Evolutionary conservation across 805 yeast species (phyloP).

Genomic region (Brettanomyces nanus): DNA sequence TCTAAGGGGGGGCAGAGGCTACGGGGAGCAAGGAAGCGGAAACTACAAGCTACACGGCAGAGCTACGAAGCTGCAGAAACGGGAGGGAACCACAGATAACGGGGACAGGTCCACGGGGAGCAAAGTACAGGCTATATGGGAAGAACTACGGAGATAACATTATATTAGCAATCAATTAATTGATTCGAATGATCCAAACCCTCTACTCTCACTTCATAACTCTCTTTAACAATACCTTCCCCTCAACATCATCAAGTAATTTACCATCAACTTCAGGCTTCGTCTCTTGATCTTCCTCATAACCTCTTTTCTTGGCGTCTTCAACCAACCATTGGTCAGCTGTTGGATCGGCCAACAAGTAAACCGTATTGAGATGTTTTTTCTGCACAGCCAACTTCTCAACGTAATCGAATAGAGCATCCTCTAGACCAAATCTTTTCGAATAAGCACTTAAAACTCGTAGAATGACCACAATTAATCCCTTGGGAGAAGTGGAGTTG

Average conservation of each 20-base stretch:
- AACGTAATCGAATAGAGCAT: slow-evolving; percentile 46
- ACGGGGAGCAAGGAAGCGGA: too few species aligned
- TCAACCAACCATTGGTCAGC: slow-evolving; percentile 8
- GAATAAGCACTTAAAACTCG: slow-evolving; percentile 52
- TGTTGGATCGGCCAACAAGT: slow-evolving; percentile 5
- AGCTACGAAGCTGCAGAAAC: too few species aligned
- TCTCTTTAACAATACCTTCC: neutral
- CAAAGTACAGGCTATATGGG: too few species aligned
- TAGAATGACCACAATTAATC: slow-evolving; percentile 17
- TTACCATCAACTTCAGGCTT: neutral
- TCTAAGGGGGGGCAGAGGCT: too few species aligned
- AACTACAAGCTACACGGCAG: too few species aligned
- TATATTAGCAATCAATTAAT: too few species aligned
- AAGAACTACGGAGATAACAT: too few species aligned
- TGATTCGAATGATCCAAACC: too few species aligned
- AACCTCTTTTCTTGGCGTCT: slow-evolving; percentile 4
- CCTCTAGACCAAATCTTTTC: slow-evolving; percentile 53
- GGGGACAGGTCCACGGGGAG: too few species aligned
- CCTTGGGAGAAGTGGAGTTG: slow-evolving; percentile 28
- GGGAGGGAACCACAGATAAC: too few species aligned
- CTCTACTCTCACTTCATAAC: too few species aligned
- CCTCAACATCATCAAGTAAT: neutral
- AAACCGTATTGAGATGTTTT: slow-evolving; percentile 45
- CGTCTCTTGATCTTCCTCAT: neutral
- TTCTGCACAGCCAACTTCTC: slow-evolving; percentile 44